Base-by-base conservation (phyloP, 2,329 filamentous ascomycete species). In the Pestalotiopsis sp. region DNA sequence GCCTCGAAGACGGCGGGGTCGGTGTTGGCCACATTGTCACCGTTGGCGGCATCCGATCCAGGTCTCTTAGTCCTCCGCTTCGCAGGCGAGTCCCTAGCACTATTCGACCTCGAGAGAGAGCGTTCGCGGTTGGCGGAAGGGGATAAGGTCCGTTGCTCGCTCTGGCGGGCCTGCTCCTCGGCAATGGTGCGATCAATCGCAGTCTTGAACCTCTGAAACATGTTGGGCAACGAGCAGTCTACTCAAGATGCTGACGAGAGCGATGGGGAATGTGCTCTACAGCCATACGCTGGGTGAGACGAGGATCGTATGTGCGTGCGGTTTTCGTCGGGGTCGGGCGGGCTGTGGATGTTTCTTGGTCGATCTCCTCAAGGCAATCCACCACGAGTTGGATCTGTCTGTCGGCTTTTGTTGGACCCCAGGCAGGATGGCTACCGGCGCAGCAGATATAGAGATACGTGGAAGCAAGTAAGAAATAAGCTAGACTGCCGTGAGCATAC, bases 1-100 rank as follows among this genome's bases (percentile, higher is more conserved):
- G 90, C 89, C 77, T 97, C 93, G 75, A 97, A 97, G 69, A 97
- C 92, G 45, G 93, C 90, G 36, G 95, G 95, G 79, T 98, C 95
- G 1, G 93, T 92, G 56, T 91, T 89, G 3, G 82, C 80, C 12
- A 81, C 74, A 20, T 79, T 78, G 66, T 86, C 83, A 70, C 78
- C 79, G 70, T 77, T 73, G 31, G 73, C 72, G 14, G 73, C 72
- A 73, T 81, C 81, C 62, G 82, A 79, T 70, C 74, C 78, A 7
- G 77, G 74, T 69, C 84, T 85, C 75, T 83, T 86, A 2, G 79
- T 60, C 56, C 72, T 75, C 12, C 84, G 82, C 66, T 77, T 78
- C 38, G 77, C 76, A 3, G 80, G 73, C 2, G 80, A 79, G 52
- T 74, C 74, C 27, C 76, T 76, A 60, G 75, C 75, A 72, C 79